Percentiles rank a stretch among this genome's conserved stretches.
Evolutionary conservation across 2,329 filamentous ascomycete genomes (phyloP).

Genomic region (Pseudogymnoascus sp.): DNA sequence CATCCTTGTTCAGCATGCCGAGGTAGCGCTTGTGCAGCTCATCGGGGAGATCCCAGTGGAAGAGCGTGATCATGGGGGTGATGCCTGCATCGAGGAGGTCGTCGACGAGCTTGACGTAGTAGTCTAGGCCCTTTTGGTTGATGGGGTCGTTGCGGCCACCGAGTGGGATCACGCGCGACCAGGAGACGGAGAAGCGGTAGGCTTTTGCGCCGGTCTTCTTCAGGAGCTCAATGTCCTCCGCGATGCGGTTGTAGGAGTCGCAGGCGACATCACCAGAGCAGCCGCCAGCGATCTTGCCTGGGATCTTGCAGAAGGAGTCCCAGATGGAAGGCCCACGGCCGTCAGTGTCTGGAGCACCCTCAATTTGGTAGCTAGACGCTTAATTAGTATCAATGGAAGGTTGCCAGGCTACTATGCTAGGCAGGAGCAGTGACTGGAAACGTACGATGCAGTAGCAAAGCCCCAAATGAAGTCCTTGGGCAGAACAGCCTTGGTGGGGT

Average conservation of each 20-base stretch:
- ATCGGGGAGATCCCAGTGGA: slow-evolving; percentile 83
- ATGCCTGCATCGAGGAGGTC: slow-evolving; percentile 70
- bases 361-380: slow-evolving; percentile 68
- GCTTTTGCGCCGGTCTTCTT: slow-evolving; percentile 64
- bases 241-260: slow-evolving; percentile 76
- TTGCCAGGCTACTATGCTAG: not conserved
- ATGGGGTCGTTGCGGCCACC: slow-evolving; percentile 74
- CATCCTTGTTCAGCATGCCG: slow-evolving; percentile 69
- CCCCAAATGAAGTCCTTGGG: slow-evolving; percentile 69
- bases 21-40: slow-evolving; percentile 73
- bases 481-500: slow-evolving; percentile 40
- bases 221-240: slow-evolving; percentile 68
- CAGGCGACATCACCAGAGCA: slow-evolving; percentile 70
- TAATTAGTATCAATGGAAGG: not conserved
- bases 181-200: slow-evolving; percentile 81
- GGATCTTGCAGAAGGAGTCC: slow-evolving; percentile 78
- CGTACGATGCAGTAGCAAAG: slow-evolving; percentile 68
- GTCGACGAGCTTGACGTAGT: slow-evolving; percentile 73
- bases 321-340: slow-evolving; percentile 78
- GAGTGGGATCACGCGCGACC: slow-evolving; percentile 78
- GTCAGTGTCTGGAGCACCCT: slow-evolving; percentile 66
- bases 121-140: slow-evolving; percentile 68
- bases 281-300: slow-evolving; percentile 75
- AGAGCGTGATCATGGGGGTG: slow-evolving; percentile 71
- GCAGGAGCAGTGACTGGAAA: slow-evolving; percentile 17